Evolutionary conservation across 2,329 filamentous ascomycete genomes (phyloP), one percentile per base, ranked within the genome.

Genomic region (Aspergillus sp.): DNA sequence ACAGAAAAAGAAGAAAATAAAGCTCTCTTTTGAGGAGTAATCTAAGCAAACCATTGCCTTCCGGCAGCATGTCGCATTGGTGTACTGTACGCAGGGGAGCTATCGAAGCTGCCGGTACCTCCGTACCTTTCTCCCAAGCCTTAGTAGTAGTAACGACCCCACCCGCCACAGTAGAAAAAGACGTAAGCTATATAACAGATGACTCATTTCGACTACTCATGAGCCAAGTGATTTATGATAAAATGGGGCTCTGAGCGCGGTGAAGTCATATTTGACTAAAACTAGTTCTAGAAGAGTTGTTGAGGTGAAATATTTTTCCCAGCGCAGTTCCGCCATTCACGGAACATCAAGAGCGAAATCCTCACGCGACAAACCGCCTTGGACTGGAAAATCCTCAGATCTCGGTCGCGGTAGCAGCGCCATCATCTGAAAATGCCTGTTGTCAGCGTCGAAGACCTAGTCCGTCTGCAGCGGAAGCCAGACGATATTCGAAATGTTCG

Each of bases 401-500:
- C 20, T 47, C 55, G 53, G 56, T 52, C 52, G 56, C 58, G 49
- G n/a, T 55, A 61, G 57, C 48, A 44, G 60, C 57, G 62, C 54
- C 52, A 26, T n/a, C 45, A 45, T 48, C 26, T 58, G 76, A 83
- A 70, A 58, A 99, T 99, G 95, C 93, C 95, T 64, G 88, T 97
- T 64, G 91, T 99, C 65, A 89, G 86, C 63, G 87, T 93, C 62
- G 91, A 97, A 66, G 93, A 96, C 81, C 85, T 99, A 71, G 89
- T 95, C 66, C 85, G 87, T 76, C 86, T 99, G 66, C 95, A 99
- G 81, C 86, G 87, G 74, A 89, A 93, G 73, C 86, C 92, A 66
- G 86, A 93, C 64, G 90, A 93, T 76, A 89, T 99, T 72, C 86
- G 95, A 80, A 99, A 99, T 83, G 92, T 96, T 81, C 74, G 85